A percentile compares a stretch with the other conserved stretches of the same genome.
Evolutionary conservation across 345 rosid species (phyloP).

Genomic region (Populus alba): DNA sequence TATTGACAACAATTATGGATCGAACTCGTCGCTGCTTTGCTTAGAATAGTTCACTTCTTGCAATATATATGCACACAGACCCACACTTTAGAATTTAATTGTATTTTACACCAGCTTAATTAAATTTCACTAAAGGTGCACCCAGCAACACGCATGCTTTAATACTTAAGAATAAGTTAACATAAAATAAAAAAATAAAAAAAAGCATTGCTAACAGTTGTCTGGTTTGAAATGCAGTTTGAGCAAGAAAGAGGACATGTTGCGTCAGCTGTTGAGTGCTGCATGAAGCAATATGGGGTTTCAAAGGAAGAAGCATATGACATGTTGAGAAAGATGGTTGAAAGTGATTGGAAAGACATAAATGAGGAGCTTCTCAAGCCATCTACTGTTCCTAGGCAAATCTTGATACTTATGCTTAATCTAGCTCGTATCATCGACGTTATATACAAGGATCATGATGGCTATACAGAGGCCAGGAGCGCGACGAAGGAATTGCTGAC

Average conservation of each 20-base stretch:
- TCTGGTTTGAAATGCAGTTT: not conserved
- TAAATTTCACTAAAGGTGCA: no score
- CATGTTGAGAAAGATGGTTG: not conserved
- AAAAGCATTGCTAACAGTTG: no score
- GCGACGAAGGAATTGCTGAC: not conserved
- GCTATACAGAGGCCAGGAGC: not conserved
- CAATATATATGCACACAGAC: no score
- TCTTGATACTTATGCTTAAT: not conserved
- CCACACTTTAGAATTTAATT: no score
- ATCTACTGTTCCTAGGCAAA: not conserved
- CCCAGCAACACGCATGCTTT: no score
- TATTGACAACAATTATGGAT: no score
- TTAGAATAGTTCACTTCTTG: no score
- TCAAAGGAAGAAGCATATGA: not conserved
- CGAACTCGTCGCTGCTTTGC: no score
- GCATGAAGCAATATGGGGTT: slow-evolving; percentile 8
- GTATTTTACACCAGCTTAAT: no score
- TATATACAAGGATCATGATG: slow-evolving; percentile 4
- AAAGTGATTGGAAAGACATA: slow-evolving; percentile 13
- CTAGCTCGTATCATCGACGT: slow-evolving; percentile 1
- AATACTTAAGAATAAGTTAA: no score
- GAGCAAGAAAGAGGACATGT: slow-evolving; percentile 11
- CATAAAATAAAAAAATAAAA: no score
- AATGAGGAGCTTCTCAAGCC: slow-evolving; percentile 4
- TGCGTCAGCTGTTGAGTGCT: slow-evolving; percentile 14